Conservation (phyloP, 139 green algal genomes). For the Tetraselmis striata region DNA sequence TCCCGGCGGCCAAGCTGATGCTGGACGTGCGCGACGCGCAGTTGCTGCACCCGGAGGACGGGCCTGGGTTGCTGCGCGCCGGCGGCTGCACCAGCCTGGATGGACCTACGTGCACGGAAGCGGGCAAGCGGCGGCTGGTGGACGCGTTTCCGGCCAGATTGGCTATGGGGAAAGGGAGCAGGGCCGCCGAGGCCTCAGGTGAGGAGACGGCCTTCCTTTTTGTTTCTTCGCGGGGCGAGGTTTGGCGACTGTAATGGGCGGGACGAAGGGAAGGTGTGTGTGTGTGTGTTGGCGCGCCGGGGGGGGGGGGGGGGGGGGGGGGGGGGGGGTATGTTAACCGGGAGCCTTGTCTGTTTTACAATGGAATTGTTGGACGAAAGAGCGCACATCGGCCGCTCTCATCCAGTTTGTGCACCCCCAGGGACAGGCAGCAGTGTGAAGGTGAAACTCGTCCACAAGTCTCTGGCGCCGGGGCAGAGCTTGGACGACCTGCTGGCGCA, state of each 20-base stretch:
- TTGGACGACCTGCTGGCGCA: not conserved
- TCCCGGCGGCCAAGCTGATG: not conserved
- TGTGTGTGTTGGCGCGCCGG: not conserved
- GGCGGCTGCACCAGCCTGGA: not conserved
- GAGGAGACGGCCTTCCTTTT: not conserved
- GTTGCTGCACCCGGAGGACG: not conserved
- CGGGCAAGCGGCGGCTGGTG: not conserved
- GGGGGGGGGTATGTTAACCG: too few relatives aligned
- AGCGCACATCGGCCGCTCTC: too few relatives aligned
- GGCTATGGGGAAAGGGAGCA: not conserved
- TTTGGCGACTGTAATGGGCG: not conserved
- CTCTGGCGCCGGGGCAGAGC: not conserved
- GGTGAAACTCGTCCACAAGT: not conserved
- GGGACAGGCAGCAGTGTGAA: not conserved
- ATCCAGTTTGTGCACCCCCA: too few relatives aligned
- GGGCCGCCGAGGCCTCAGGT: not conserved
- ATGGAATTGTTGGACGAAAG: too few relatives aligned
- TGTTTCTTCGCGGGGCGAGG: not conserved
- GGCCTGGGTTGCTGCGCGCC: too few relatives aligned
- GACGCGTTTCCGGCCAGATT: not conserved
- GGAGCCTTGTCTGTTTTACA: too few relatives aligned
- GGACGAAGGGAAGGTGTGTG: not conserved
- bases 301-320: too few relatives aligned
- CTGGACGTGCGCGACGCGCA: not conserved
- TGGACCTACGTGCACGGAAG: not conserved